Evolutionary conservation across 169 alveolate species (phyloP).

Genomic region (Eimeria praecox): DNA sequence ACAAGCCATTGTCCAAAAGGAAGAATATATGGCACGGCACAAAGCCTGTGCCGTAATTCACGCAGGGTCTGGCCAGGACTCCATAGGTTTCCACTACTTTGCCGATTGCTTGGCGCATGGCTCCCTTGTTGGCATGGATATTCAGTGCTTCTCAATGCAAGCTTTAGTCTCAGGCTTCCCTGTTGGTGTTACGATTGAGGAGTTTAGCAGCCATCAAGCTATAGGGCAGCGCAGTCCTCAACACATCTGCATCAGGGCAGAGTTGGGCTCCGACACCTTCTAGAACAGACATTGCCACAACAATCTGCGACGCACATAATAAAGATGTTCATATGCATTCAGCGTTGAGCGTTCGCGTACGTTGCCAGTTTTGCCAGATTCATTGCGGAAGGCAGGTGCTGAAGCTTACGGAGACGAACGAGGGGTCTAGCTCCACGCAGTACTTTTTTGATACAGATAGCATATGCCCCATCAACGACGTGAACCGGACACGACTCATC

Average conservation of each 20-base stretch:
- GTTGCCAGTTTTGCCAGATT: neutral
- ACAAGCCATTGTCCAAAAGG: neutral
- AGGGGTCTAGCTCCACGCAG: constrained; percentile 66
- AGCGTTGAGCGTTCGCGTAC: neutral
- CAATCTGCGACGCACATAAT: constrained; percentile 55
- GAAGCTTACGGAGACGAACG: constrained; percentile 39
- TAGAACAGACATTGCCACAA: constrained; percentile 74
- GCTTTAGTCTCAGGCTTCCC: neutral
- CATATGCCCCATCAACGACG: constrained; percentile 72
- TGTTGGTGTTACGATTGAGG: neutral
- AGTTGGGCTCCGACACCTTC: constrained; percentile 77
- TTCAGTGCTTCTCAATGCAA: neutral
- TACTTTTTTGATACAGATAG: constrained; percentile 59
- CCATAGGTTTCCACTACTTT: neutral
- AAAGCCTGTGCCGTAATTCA: neutral
- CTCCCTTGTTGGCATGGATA: neutral
- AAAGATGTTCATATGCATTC: neutral
- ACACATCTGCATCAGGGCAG: constrained; percentile 75
- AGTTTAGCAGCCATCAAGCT: constrained; percentile 58
- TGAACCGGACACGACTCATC: constrained; percentile 67
- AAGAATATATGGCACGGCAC: neutral
- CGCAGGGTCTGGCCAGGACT: neutral
- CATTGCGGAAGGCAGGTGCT: neutral
- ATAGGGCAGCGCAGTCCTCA: constrained; percentile 65
- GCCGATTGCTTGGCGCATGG: neutral